Base-by-base conservation (phyloP, 2,329 filamentous ascomycete genomes). In the Fusarium denticulatum region DNA sequence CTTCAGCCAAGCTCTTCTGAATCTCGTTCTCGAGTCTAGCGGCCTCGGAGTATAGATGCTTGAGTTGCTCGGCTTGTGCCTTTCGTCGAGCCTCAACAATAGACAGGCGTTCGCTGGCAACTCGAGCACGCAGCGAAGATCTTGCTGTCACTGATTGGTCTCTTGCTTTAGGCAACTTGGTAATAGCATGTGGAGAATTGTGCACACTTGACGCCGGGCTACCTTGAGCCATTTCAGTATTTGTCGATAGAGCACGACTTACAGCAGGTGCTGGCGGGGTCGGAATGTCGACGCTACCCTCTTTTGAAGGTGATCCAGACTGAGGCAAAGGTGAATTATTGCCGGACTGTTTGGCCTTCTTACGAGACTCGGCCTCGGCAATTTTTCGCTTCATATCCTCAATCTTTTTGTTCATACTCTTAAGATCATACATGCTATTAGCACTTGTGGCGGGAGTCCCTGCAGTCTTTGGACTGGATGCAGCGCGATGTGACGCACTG, bases 301-400 rank as follows among this genome's bases (percentile, higher is more conserved):
- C 77, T 28, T 76, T 76, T 15, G 78, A 79, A 56, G 75, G 76
- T 20, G 64, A 49, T 45, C 77, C 75, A 7, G 74, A 77, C 14
- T 76, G 76, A 20, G 78, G 76, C 7, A 76, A 61, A 37, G 81
- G 78, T 6, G 83, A 83, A 9, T 71, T 72, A 42, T 76, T 79
- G 46, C 71, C 77, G 20, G 79, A 81, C 34, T 67, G 74, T 67
- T 83, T 86, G 52, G 82, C 81, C 74, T 84, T 87, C 76, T 86
- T 86, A 74, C 86, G 87, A 15, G 88, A 88, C 78, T 91, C 88
- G 22, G 87, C 87, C 73, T 89, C 86, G 5, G 88, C 88, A 75
- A 91, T 90, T 72, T 83, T 87, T 39, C 84, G 83, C 77, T 89
- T 90, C 82, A 91, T 87, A 59, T 87, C 85, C 74, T 91, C 87